phyloP scores from a whole-genome alignment of 805 yeast species.

The Cyberlindnera subsufficiens region DNA sequence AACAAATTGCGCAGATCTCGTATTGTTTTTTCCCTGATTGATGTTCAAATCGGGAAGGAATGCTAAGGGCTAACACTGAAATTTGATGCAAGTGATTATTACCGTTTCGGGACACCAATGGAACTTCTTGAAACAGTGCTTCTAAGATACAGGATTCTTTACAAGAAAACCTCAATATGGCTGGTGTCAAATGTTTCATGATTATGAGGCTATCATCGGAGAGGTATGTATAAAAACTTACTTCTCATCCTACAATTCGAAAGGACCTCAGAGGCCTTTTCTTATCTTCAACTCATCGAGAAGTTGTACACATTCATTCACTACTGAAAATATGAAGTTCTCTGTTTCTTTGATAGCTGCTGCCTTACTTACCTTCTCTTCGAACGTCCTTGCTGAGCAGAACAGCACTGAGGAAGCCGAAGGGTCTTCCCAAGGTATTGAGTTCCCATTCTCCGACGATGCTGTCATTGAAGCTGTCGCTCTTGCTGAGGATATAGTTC shows the following conservation, averaged over 20 bases:
- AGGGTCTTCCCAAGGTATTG: slow-evolving; percentile 14
- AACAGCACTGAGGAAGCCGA: slow-evolving; percentile 5
- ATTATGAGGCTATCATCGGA: neutral
- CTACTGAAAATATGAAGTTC: slow-evolving; percentile 8
- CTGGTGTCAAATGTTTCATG: neutral
- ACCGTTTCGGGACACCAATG: slow-evolving; percentile 13
- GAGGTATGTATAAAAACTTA: neutral
- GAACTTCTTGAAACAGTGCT: neutral
- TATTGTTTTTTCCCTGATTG: too few species aligned
- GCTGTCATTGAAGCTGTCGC: slow-evolving; percentile 22
- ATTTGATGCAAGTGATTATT: slow-evolving; percentile 7
- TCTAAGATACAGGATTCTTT: neutral
- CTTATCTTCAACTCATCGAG: neutral
- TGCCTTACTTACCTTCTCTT: slow-evolving; percentile 8
- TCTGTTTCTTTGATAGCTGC: slow-evolving; percentile 11
- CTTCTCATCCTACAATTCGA: neutral
- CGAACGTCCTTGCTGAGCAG: slow-evolving; percentile 8
- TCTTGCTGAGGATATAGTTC: slow-evolving; percentile 18
- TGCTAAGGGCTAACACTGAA: too few species aligned
- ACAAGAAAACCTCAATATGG: too few species aligned
- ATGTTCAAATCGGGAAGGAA: too few species aligned
- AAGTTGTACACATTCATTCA: neutral
- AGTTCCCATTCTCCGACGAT: slow-evolving; percentile 23
- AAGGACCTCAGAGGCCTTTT: neutral
- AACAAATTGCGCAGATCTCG: too few species aligned